Evolutionary conservation across 257 asterid species (phyloP), one percentile per base, ranked within the genome.

Genomic region (Dorcoceras hygrometricum): DNA sequence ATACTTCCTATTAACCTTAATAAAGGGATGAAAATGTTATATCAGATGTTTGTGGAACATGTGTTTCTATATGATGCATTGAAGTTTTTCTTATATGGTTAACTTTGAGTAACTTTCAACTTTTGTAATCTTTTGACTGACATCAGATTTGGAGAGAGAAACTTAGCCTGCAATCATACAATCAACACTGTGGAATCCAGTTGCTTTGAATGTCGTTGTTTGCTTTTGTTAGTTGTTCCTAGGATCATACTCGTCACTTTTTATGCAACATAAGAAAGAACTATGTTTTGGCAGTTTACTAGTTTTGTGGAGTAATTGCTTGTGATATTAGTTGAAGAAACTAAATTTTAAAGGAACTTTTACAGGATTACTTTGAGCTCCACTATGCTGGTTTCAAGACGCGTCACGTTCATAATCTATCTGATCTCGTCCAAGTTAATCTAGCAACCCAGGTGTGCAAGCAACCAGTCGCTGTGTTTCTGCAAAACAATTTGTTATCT

Each of bases 361-460:
- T 75, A 81, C 83, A 94, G 99, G 99, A 90, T 73, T 80, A 79
- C 48, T 84, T 73, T 67, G 95, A 86, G 69, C 74, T 94, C 79
- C 97, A 94, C 71, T 81, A 84, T 77, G 83, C 96, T 66, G 97
- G 97, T 36, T 85, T 90, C 84, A 85, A 61, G 81, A 87, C 95
- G 2, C 81, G 75, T 48, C 87, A 88, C 79, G 79, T 85, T 76
- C 99, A 94, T 77, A 94, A 94, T 85, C 72, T 94, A 76, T 86
- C 97, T n/a, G 99, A 94, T 58, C 95, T 90, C 68, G 97, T 90
- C 79, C 92, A 78, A 76, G 69, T 73, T 71, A 81, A 94, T 82
- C 87, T 94, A 75, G 99, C 83, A 56, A 71, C 73, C 78, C 89
- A 90, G 84, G 97, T 93, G 78, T n/a, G 73, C 65, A 56, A 8